Base-by-base conservation (phyloP, 1,284 basidiomycete genomes). In the Papiliotrema fonsecae region DNA sequence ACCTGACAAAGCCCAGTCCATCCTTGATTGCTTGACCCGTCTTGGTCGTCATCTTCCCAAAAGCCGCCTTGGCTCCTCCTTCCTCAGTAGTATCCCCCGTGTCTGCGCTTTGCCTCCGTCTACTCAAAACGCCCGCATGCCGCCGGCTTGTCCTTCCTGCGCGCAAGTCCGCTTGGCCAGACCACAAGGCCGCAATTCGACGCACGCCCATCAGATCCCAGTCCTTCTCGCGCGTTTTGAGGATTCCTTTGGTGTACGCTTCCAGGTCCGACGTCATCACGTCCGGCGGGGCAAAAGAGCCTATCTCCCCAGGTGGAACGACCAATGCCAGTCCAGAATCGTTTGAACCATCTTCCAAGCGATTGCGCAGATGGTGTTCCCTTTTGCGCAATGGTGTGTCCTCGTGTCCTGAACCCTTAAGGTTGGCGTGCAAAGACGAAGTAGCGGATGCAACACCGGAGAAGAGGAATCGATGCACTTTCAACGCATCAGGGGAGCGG, bases 201-300 rank as follows among this genome's bases (percentile, higher is more conserved):
- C 68, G 52, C 3, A 65, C 67, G 13, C 69, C 69, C 52, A 70
- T 65, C 13, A 60, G 30, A 45, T 67, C 67, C 64, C 64, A 64
- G 38, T 72, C 69, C 45, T 66, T 67, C 30, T 72, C 67, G 14
- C 64, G 48, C 22, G 56, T 58, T 48, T 64, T 67, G 43, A 68
- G 53, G n/a, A 72, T 56, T 3, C 64, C 61, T 30, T 56, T 60
- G 22, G 56, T 60, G 52, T 72, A 72, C 45, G 67, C 65, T 41
- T 64, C 68, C 26, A 64, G 56, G 47, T 69, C 61, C 2, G 55
- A 57, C 1, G 68, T 70, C 32, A 66, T 67, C 13, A 61, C 55
- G 44, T 69, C 65, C 6, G 68, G 68, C 7, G 64, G 58, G 3
- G 67, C 64, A 2, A 57, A 51, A 2, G 50, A 22, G 10, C 60